Conservation (phyloP, 208 protist species). For the Leishmania gerbilli region DNA sequence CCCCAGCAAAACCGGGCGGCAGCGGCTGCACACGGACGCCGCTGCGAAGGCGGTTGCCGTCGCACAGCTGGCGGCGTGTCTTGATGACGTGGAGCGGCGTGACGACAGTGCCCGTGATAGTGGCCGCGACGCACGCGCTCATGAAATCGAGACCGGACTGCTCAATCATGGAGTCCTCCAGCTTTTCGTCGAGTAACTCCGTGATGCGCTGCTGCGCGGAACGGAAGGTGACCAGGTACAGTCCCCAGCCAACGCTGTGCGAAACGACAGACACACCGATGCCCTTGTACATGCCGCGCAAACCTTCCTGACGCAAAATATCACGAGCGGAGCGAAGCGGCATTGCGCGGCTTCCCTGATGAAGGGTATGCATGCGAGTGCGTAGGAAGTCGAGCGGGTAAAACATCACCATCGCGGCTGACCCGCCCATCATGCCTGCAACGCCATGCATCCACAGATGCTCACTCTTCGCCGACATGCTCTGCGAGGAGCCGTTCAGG, state of each 20-base stretch:
- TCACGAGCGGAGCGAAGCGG: slow-evolving; percentile 49
- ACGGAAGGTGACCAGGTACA: slow-evolving; percentile 81
- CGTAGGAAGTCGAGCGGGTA: slow-evolving; percentile 88
- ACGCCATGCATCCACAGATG: slow-evolving; percentile 74
- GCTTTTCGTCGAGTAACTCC: slow-evolving; percentile 20
- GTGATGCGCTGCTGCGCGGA: slow-evolving; percentile 50
- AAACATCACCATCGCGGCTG: slow-evolving; percentile 71
- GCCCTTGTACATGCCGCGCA: slow-evolving; percentile 80
- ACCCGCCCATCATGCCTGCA: slow-evolving; percentile 70
- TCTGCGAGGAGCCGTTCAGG: not conserved
- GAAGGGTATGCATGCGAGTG: slow-evolving; percentile 80
- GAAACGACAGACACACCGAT: slow-evolving; percentile 68
- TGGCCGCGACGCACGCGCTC: slow-evolving; percentile 65
- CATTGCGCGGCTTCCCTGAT: slow-evolving; percentile 43
- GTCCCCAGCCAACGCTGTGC: slow-evolving; percentile 77
- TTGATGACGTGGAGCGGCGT: slow-evolving; percentile 83
- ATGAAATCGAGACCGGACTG: slow-evolving; percentile 49
- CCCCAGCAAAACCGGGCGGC: slow-evolving; percentile 20
- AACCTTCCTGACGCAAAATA: slow-evolving; percentile 64
- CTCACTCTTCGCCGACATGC: slow-evolving; percentile 19
- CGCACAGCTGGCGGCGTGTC: slow-evolving; percentile 76
- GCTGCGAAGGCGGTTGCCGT: slow-evolving; percentile 29
- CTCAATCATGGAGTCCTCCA: slow-evolving; percentile 12
- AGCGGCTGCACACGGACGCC: slow-evolving; percentile 15
- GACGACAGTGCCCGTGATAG: slow-evolving; percentile 61